Evolutionary conservation across 192 early-diverging fungal species (phyloP).

Genomic region (Chytriomyces sp.): DNA sequence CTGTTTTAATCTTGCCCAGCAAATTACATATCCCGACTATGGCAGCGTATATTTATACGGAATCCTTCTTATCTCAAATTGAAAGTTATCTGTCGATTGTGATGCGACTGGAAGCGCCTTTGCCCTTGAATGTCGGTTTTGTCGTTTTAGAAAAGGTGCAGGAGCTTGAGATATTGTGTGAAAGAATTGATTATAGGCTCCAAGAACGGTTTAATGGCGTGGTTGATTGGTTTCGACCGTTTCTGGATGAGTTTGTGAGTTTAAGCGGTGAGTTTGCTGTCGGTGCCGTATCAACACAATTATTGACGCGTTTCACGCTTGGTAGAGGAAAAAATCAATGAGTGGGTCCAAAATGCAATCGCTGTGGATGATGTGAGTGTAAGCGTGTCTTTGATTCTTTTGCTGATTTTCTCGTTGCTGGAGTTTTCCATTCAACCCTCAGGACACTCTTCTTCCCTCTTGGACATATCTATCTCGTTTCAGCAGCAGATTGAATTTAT

Average conservation of each 20-base stretch:
- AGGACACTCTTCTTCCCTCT: slow-evolving; percentile 41
- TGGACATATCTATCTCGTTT: slow-evolving; percentile 51
- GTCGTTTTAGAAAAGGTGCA: slow-evolving; percentile 40
- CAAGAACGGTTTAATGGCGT: slow-evolving; percentile 21
- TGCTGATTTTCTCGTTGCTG: slow-evolving; percentile 1
- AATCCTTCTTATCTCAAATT: slow-evolving; percentile 26
- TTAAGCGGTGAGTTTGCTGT: slow-evolving; percentile 25
- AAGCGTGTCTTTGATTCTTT: background rate
- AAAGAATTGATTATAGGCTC: slow-evolving; percentile 39
- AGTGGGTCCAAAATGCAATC: slow-evolving; percentile 45
- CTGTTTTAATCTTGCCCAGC: background rate
- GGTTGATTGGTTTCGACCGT: slow-evolving; percentile 41
- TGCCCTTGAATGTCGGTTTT: slow-evolving; percentile 39
- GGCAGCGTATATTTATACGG: slow-evolving; percentile 38
- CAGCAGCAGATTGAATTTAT: slow-evolving; percentile 48
- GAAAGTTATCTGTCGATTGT: slow-evolving; percentile 21
- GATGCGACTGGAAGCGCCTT: background rate
- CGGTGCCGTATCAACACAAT: background rate
- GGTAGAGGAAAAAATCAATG: slow-evolving; percentile 36
- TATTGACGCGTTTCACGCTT: background rate
- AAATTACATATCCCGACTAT: slow-evolving; percentile 47
- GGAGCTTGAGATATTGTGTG: slow-evolving; percentile 30
- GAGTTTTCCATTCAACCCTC: slow-evolving; percentile 24
- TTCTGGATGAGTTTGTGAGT: slow-evolving; percentile 41
- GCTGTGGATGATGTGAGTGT: slow-evolving; percentile 39